phyloP scores from a whole-genome alignment of 345 rosid genomes.

The Aquilaria yunnanensis region DNA sequence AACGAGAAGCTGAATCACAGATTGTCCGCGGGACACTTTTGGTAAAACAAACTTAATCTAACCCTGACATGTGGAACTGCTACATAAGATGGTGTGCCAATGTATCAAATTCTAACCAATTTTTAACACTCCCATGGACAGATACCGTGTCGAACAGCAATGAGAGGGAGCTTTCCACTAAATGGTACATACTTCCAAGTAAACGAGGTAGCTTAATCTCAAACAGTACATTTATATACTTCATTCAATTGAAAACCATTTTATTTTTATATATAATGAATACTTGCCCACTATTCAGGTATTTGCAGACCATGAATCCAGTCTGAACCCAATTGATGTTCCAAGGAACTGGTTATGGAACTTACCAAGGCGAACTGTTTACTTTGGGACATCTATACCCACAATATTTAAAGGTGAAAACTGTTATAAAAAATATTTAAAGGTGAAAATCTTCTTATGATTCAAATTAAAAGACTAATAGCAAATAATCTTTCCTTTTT shows the following conservation, averaged over 20 bases:
- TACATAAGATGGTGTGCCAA: slow-evolving; percentile 6
- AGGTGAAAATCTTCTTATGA: slow-evolving; percentile 35
- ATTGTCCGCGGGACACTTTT: slow-evolving; percentile 86
- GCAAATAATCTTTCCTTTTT: not conserved
- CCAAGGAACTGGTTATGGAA: slow-evolving; percentile 84
- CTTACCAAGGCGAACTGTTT: slow-evolving; percentile 69
- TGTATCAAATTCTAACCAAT: slow-evolving; percentile 3
- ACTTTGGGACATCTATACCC: slow-evolving; percentile 88
- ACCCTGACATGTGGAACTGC: slow-evolving; percentile 3
- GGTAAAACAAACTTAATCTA: slow-evolving; percentile 33
- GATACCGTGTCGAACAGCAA: slow-evolving; percentile 97
- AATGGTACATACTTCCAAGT: slow-evolving; percentile 98
- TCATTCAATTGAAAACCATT: not conserved
- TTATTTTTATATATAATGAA: not conserved
- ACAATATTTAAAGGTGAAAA: slow-evolving; percentile 78
- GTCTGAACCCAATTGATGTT: slow-evolving; percentile 66
- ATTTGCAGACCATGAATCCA: slow-evolving; percentile 91
- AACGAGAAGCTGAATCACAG: slow-evolving; percentile 62
- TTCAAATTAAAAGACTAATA: slow-evolving; percentile 1
- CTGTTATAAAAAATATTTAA: slow-evolving; percentile 32
- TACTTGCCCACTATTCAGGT: slow-evolving; percentile 34
- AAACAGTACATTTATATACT: not conserved
- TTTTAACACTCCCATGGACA: slow-evolving; percentile 16
- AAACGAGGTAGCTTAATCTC: slow-evolving; percentile 52
- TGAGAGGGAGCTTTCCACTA: slow-evolving; percentile 95